Evolutionary conservation across 805 yeast genomes (phyloP), one percentile per base, ranked within the genome.

Genomic region (Candida sphagnicola): DNA sequence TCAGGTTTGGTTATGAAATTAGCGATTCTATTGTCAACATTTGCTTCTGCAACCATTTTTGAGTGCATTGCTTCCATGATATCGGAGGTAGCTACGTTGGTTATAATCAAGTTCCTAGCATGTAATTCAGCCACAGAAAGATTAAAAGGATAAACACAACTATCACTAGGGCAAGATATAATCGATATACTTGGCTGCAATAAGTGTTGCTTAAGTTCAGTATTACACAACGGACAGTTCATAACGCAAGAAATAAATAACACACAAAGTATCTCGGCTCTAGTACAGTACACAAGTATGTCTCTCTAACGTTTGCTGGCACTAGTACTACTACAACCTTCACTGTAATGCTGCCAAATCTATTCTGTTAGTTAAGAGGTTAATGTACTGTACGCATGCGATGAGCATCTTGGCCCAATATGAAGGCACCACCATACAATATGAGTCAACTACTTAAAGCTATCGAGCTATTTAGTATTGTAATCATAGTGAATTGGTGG

Each of bases 91-190:
- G 43, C 46, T 8, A 56, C 53, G 28, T 48, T 48, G 10, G 46
- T 18, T 8, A 48, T 39, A 10, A 59, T 35, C 35, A 61, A 41
- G 31, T 53, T 52, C 38, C 46, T 43, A 33, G 48, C 49, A 26
- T 58, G 55, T 8, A 62, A 39, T 41, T 62, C 57, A n/a, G 46
- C 46, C 40, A 57, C 50, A 25, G 57, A 38, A 41, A 63, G 36
- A 34, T 63, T 60, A 44, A 62, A 61, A 4, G 69, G 69, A 42
- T 48, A 63, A 1, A 62, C 50, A 35, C 69, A 63, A 3, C 31
- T 18, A 34, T 47, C 54, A 5, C 39, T 38, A 1, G 65, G 57
- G 39, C 69, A 63, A n/a, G 59, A 46, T 13, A 59, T 38, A 3
- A 62, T 31, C 15, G 59, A 51, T 28, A 59, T 35, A 4, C 43